Conservation (phyloP, 2,329 filamentous ascomycete genomes). For the Penicillium frequentans region DNA sequence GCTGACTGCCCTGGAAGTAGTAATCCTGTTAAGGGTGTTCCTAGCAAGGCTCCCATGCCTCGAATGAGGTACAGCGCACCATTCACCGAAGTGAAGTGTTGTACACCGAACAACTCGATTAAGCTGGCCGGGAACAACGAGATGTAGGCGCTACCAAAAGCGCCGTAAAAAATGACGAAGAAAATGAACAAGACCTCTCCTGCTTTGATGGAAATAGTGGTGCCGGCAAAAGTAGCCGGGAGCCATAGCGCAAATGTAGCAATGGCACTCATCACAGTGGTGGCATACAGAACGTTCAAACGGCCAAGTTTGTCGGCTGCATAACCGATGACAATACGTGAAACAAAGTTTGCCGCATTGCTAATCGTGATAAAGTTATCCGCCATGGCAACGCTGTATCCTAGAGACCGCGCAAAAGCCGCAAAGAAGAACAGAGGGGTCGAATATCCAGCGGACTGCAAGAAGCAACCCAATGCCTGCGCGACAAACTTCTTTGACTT, state of each 20-base stretch:
- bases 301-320: conserved; percentile 43
- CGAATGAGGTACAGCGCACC: conserved; percentile 41
- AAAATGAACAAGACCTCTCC: conserved; percentile 32
- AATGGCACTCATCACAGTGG: conserved; percentile 31
- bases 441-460: conserved; percentile 43
- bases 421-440: conserved; percentile 44
- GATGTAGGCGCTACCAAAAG: conserved; percentile 42
- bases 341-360: conserved; percentile 43
- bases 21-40: conserved; percentile 36
- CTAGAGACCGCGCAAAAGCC: conserved; percentile 41
- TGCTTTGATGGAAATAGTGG: conserved; percentile 6
- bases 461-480: conserved; percentile 36
- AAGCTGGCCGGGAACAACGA: conserved; percentile 40
- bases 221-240: conserved; percentile 20
- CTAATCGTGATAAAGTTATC: conserved; percentile 44
- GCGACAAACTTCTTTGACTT: conserved; percentile 35
- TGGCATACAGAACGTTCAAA: conserved; percentile 41
- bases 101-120: conserved; percentile 40
- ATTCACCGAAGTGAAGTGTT: conserved; percentile 39
- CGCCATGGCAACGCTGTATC: conserved; percentile 36
- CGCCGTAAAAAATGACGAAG: conserved; percentile 37
- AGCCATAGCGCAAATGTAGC: conserved; percentile 30
- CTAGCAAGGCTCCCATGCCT: conserved; percentile 38
- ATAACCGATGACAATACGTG: conserved; percentile 41
- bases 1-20: conserved; percentile 25